These are phyloP conservation scores for Annulohypoxylon stygium DNA, from an alignment of 495 filamentous ascomycete species.

Conservation along the genomic window DNA sequence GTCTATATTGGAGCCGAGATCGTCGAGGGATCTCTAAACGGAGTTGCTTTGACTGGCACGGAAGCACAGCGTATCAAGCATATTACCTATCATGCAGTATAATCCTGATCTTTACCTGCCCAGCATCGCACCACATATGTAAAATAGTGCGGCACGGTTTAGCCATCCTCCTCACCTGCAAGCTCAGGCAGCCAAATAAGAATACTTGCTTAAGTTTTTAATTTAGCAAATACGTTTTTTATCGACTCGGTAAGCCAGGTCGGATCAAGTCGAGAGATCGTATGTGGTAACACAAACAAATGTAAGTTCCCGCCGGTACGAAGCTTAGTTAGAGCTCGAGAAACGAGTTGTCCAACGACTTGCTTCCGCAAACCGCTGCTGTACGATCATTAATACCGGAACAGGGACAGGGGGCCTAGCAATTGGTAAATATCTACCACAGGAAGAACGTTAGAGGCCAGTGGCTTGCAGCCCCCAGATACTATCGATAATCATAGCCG, in stretches of 20 bases:
- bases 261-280: constrained; percentile 1
- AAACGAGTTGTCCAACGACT: constrained; percentile 17
- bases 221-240: constrained; percentile 6
- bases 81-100: constrained; percentile 13
- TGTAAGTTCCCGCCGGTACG: constrained; percentile 3
- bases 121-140: constrained; percentile 25
- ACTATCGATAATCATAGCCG: constrained; percentile 30
- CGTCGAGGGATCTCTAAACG: constrained; percentile 4
- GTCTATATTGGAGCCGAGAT: constrained; percentile 13
- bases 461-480: constrained; percentile 11
- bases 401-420: constrained; percentile 6
- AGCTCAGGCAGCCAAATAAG: background rate
- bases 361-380: constrained; percentile 24
- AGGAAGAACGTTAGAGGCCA: background rate
- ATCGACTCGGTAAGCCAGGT: background rate
- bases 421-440: background rate
- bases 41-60: constrained; percentile 3
- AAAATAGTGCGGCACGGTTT: background rate
- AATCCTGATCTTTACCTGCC: background rate
- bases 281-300: constrained; percentile 8
- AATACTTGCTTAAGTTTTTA: background rate
- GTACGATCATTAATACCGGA: background rate
- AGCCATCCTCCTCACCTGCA: background rate
- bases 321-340: constrained; percentile 27
- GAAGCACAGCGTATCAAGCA: constrained; percentile 19